Conservation (phyloP, 257 asterid species). For the Plectranthus barbatus region DNA sequence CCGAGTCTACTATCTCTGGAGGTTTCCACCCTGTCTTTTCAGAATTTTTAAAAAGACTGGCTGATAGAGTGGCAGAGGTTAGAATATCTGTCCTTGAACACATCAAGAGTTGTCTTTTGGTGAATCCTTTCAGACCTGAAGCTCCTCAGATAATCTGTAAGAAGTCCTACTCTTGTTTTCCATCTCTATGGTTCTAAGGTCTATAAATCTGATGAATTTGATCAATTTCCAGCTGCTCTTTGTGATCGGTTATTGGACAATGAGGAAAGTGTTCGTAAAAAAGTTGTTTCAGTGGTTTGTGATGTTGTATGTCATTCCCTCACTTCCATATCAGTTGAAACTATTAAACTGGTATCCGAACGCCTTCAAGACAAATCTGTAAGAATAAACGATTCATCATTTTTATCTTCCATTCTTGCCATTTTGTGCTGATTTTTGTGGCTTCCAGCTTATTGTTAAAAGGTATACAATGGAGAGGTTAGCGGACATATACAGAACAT, state of each 20-base stretch:
- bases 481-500: constrained; percentile 69
- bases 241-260: constrained; percentile 78
- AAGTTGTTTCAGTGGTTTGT: constrained; percentile 79
- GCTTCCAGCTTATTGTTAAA: constrained; percentile 74
- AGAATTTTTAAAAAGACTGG: constrained; percentile 83
- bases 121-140: constrained; percentile 64
- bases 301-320: constrained; percentile 69
- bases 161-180: constrained; percentile 12
- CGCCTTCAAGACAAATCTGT: constrained; percentile 98
- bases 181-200: constrained; percentile 1
- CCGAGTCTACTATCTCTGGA: constrained; percentile 58
- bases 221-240: constrained; percentile 64
- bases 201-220: constrained; percentile 21
- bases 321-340: constrained; percentile 61
- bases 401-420: constrained; percentile 4
- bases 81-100: constrained; percentile 83
- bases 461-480: constrained; percentile 86
- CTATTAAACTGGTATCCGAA: constrained; percentile 76
- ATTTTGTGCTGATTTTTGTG: constrained; percentile 20
- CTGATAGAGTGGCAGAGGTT: constrained; percentile 79
- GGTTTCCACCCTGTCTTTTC: constrained; percentile 67
- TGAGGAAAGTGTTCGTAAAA: constrained; percentile 89
- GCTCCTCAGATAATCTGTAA: constrained; percentile 82
- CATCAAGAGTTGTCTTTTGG: constrained; percentile 64
- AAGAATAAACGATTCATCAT: constrained; percentile 22